Evolutionary conservation across 192 early-diverging fungal genomes (phyloP).

Genomic region (Coemansia sp.): DNA sequence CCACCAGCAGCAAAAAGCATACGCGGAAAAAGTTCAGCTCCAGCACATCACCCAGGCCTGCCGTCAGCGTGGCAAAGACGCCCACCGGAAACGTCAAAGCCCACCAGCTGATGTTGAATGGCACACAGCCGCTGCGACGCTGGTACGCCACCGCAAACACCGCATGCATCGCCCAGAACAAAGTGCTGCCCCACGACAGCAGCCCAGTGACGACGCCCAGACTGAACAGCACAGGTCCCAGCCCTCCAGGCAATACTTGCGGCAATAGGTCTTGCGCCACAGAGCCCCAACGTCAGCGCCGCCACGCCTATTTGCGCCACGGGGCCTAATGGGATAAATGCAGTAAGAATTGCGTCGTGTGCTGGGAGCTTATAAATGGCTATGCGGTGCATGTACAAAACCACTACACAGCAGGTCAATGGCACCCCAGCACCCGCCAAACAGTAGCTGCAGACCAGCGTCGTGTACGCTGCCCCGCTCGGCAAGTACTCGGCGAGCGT

Average conservation of each 20-base stretch:
- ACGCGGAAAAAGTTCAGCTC: constrained; percentile 24
- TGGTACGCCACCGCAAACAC: constrained; percentile 39
- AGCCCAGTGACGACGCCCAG: constrained; percentile 28
- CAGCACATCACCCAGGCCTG: constrained; percentile 18
- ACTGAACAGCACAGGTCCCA: constrained; percentile 20
- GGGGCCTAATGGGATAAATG: constrained; percentile 59
- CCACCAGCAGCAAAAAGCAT: constrained; percentile 15
- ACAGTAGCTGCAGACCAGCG: constrained; percentile 26
- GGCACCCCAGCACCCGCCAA: constrained; percentile 54
- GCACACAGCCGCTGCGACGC: constrained; percentile 17
- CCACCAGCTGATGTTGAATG: constrained; percentile 60
- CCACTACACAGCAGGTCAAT: constrained; percentile 45
- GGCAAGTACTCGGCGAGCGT: constrained; percentile 31
- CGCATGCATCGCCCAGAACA: constrained; percentile 38
- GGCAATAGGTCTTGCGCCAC: constrained; percentile 14
- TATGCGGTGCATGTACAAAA: constrained; percentile 50
- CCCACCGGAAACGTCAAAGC: constrained; percentile 56
- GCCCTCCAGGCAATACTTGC: not conserved
- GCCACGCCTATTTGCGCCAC: constrained; percentile 50
- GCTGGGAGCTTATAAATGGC: constrained; percentile 50
- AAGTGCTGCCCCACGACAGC: constrained; percentile 48
- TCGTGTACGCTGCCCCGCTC: not conserved
- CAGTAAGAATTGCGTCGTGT: constrained; percentile 45
- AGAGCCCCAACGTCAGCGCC: constrained; percentile 18
- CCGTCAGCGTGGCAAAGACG: constrained; percentile 42